These are phyloP conservation scores for Porphyrellus sp. DNA, from an alignment of 1,284 basidiomycete species.

Conservation along the genomic window DNA sequence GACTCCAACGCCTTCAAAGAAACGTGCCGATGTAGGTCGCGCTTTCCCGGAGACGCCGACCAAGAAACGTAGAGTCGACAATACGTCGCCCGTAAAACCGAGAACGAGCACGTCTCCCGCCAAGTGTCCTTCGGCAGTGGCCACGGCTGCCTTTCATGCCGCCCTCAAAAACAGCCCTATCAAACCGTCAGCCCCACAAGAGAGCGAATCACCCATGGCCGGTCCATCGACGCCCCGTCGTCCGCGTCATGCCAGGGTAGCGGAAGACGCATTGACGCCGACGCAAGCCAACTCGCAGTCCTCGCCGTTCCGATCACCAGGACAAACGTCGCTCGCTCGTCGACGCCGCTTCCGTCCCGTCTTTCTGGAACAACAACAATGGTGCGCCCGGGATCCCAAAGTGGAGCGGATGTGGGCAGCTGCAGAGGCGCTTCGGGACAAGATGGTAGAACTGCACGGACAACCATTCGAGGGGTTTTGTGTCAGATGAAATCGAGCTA, in stretches of 20 bases:
- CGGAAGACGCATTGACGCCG: not conserved
- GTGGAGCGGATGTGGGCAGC: conserved; percentile 27
- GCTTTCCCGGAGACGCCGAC: conserved; percentile 30
- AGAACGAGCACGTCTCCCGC: conserved; percentile 4
- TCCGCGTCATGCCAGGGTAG: not conserved
- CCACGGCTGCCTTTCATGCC: conserved; percentile 22
- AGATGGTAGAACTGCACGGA: conserved; percentile 17
- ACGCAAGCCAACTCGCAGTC: conserved; percentile 3
- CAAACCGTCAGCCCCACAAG: not conserved
- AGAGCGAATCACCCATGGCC: not conserved
- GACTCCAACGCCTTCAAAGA: conserved; percentile 21
- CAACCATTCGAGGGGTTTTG: conserved; percentile 14
- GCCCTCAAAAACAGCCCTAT: conserved; percentile 15
- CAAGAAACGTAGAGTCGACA: conserved; percentile 28
- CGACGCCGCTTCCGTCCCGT: conserved; percentile 15
- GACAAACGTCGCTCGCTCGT: conserved; percentile 7
- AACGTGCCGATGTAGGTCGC: conserved; percentile 10
- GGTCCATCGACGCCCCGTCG: conserved; percentile 31
- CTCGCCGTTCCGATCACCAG: conserved; percentile 15
- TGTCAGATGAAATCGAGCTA: not conserved
- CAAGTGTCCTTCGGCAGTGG: conserved; percentile 7
- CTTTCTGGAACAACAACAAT: conserved; percentile 35
- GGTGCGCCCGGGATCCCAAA: conserved; percentile 31
- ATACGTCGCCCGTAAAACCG: conserved; percentile 13
- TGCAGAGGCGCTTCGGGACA: conserved; percentile 13